Conservation (phyloP, 805 yeast species). For the Zygosaccharomyces siamensis region DNA sequence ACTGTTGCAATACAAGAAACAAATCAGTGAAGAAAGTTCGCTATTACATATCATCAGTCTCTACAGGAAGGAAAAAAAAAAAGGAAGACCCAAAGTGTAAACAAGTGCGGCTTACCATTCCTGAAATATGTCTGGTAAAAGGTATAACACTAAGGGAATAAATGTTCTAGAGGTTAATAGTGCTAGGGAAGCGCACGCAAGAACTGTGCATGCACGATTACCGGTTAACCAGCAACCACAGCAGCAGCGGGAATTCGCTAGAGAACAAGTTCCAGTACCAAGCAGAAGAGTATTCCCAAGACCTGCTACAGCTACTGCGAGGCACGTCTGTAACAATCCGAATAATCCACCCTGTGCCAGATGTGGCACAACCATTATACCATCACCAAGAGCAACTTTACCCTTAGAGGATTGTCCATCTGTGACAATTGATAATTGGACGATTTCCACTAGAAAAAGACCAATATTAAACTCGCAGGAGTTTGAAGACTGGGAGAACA, state of each 20-base stretch:
- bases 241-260: not conserved
- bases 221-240: conserved; percentile 16
- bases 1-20: not conserved
- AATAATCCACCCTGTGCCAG: conserved; percentile 49
- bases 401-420: conserved; percentile 66
- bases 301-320: not conserved
- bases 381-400: conserved; percentile 61
- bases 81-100: not conserved
- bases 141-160: conserved; percentile 36
- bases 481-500: conserved; percentile 58
- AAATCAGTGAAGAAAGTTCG: not conserved
- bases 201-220: conserved; percentile 35
- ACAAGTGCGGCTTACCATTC: not conserved
- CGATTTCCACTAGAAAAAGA: conserved; percentile 60
- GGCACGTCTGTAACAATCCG: conserved; percentile 32
- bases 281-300: not conserved
- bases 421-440: conserved; percentile 71
- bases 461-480: conserved; percentile 76
- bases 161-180: conserved; percentile 50
- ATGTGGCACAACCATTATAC: conserved; percentile 74
- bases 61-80: not conserved
- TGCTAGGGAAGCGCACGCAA: conserved; percentile 59
- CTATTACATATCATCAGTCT: not conserved
- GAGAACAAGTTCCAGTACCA: conserved; percentile 2
- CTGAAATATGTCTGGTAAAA: conserved; percentile 8